phyloP scores from a whole-genome alignment of 1,284 basidiomycete species.

The Tremellales sp. region DNA sequence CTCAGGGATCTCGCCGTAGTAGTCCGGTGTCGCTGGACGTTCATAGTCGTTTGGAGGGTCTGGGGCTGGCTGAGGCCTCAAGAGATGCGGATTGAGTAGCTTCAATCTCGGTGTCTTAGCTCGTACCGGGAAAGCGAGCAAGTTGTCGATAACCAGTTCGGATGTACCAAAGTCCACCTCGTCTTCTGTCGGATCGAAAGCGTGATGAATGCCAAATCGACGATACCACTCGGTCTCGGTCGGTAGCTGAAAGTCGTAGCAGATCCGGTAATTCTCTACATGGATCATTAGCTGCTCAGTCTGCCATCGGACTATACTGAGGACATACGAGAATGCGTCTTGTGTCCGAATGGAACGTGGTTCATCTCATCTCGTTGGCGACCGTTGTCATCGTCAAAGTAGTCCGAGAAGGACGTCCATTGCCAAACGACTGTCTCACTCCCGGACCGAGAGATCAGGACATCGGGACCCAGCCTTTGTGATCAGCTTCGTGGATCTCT shows the following conservation, averaged over 20 bases:
- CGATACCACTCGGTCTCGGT: neutral
- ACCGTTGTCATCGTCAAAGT: no score
- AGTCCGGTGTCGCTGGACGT: constrained; percentile 6
- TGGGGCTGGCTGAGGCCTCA: constrained; percentile 1
- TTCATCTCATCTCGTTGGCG: no score
- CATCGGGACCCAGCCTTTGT: constrained; percentile 19
- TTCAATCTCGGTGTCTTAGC: neutral
- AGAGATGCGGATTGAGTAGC: neutral
- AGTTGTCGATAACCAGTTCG: constrained; percentile 10
- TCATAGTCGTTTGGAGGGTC: constrained; percentile 5
- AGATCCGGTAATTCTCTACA: no score
- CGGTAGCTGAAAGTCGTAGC: neutral
- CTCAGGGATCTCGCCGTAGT: constrained; percentile 3
- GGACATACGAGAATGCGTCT: no score
- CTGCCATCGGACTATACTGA: no score
- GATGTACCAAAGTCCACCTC: neutral
- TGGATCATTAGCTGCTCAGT: no score
- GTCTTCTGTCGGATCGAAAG: constrained; percentile 11
- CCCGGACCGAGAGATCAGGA: constrained; percentile 14
- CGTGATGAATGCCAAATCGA: constrained; percentile 12
- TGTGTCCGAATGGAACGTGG: no score
- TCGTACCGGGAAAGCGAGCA: constrained; percentile 11
- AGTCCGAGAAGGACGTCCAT: constrained; percentile 27
- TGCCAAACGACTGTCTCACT: constrained; percentile 18
- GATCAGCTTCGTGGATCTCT: neutral